These are phyloP conservation scores for Mucor velutinosus DNA, from an alignment of 371 early-diverging fungal genomes.

Conservation along the genomic window DNA sequence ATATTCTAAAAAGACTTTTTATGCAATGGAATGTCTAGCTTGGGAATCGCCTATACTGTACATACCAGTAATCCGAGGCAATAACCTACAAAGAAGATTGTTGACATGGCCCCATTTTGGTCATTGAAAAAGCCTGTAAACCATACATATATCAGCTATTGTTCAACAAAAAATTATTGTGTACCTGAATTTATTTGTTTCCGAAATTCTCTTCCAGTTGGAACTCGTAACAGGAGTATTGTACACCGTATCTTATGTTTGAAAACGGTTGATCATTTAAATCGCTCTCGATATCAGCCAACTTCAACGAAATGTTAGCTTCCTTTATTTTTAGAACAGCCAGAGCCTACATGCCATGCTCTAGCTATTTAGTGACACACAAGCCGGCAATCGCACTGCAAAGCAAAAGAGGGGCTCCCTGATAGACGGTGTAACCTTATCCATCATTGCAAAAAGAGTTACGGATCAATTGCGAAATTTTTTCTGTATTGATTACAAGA, in stretches of 20 bases:
- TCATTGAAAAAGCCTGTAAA: background rate
- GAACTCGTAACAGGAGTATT: background rate
- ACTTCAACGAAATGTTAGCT: background rate
- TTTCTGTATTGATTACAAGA: background rate
- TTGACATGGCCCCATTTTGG: background rate
- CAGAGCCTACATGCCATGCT: background rate
- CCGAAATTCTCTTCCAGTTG: background rate
- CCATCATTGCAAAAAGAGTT: background rate
- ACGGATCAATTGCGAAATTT: background rate
- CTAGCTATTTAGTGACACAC: background rate
- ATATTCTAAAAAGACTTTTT: background rate
- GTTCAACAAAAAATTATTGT: background rate
- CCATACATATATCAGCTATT: background rate
- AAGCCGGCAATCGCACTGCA: background rate
- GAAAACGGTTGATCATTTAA: background rate
- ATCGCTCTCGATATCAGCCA: background rate
- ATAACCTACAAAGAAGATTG: background rate
- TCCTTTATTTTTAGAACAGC: background rate
- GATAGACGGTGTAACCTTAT: background rate
- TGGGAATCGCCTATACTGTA: too few species aligned
- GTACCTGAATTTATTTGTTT: background rate
- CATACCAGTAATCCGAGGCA: too few species aligned
- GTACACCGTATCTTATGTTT: background rate
- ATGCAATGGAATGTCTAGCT: too few species aligned
- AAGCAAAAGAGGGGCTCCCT: background rate